Conservation (phyloP, 1,139 yeast species). For the Insectozyma bohioensis region DNA sequence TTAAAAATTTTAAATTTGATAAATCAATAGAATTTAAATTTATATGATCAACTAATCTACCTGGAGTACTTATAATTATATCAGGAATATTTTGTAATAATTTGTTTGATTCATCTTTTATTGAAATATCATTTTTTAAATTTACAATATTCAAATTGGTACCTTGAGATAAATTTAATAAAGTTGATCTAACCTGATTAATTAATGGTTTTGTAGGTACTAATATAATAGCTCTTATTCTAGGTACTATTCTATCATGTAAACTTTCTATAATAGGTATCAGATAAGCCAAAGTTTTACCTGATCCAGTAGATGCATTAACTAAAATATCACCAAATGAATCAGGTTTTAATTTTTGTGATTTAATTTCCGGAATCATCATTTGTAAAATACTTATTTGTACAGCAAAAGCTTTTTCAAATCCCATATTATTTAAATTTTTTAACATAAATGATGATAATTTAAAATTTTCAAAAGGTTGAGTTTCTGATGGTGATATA, state of each 20-base stretch:
- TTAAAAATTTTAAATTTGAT: slow-evolving; percentile 60
- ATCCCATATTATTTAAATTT: slow-evolving; percentile 49
- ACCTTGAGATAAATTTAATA: slow-evolving; percentile 63
- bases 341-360: slow-evolving; percentile 55
- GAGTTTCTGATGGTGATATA: slow-evolving; percentile 42
- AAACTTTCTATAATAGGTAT: slow-evolving; percentile 79
- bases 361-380: slow-evolving; percentile 49
- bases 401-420: slow-evolving; percentile 68
- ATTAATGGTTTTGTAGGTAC: slow-evolving; percentile 92
- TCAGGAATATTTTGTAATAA: slow-evolving; percentile 61
- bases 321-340: slow-evolving; percentile 74
- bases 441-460: slow-evolving; percentile 39
- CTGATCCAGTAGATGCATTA: slow-evolving; percentile 95
- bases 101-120: slow-evolving; percentile 63
- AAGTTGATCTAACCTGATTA: slow-evolving; percentile 72
- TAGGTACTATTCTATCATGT: slow-evolving; percentile 63
- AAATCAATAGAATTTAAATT: slow-evolving; percentile 39
- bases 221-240: slow-evolving; percentile 70
- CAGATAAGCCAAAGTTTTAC: slow-evolving; percentile 88
- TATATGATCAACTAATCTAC: slow-evolving; percentile 89
- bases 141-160: slow-evolving; percentile 61
- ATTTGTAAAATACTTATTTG: slow-evolving; percentile 67
- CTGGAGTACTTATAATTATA: slow-evolving; percentile 84
- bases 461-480: slow-evolving; percentile 44
- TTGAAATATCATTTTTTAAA: slow-evolving; percentile 57